A percentile compares a stretch with the other conserved stretches of the same genome.
These are phyloP conservation scores for Dendryphion nanum DNA, from an alignment of 2,329 filamentous ascomycete genomes.

Conservation along the genomic window DNA sequence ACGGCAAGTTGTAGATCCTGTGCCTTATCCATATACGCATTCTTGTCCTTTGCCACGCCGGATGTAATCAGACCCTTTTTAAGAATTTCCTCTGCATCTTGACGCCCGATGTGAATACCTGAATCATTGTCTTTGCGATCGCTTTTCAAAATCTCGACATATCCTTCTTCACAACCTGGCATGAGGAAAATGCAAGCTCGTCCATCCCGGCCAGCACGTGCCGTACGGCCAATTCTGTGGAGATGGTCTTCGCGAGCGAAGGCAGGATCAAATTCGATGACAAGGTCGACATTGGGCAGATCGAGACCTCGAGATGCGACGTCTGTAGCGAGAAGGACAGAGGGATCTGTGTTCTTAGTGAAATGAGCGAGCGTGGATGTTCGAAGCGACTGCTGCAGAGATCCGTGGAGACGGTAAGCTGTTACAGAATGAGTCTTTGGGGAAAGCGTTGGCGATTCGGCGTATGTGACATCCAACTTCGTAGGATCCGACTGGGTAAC, in stretches of 20 bases:
- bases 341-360: constrained; percentile 68
- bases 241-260: constrained; percentile 93
- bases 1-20: constrained; percentile 67
- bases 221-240: constrained; percentile 91
- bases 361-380: constrained; percentile 84
- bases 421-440: constrained; percentile 74
- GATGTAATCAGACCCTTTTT: constrained; percentile 59
- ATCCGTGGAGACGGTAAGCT: constrained; percentile 86
- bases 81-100: constrained; percentile 65
- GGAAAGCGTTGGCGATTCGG: constrained; percentile 69
- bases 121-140: constrained; percentile 64
- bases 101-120: constrained; percentile 55
- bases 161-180: constrained; percentile 88
- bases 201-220: constrained; percentile 84
- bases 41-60: constrained; percentile 36
- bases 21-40: constrained; percentile 63
- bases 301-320: constrained; percentile 95
- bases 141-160: constrained; percentile 74
- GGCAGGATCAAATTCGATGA: constrained; percentile 94
- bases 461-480: constrained; percentile 56
- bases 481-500: constrained; percentile 40
- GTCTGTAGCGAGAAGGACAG: constrained; percentile 88
- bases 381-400: constrained; percentile 80
- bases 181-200: constrained; percentile 86
- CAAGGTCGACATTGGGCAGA: constrained; percentile 89